Conservation (phyloP, 1,284 basidiomycete species). For the Ceratobasidium papillatum region DNA sequence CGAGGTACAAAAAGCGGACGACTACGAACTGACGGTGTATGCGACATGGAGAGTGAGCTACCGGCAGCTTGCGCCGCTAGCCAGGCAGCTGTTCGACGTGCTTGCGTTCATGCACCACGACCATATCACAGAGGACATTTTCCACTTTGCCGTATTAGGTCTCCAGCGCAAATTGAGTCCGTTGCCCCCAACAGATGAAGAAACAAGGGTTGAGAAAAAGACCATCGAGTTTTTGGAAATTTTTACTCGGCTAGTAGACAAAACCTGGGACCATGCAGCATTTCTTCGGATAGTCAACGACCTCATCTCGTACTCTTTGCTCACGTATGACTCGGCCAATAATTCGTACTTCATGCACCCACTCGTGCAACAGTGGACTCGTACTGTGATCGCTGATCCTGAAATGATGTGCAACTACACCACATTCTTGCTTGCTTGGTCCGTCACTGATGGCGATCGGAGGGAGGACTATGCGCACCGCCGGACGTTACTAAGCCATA, state of each 20-base stretch:
- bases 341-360: background rate
- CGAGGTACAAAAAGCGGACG: background rate
- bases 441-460: background rate
- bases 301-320: background rate
- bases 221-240: background rate
- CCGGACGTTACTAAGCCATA: background rate
- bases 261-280: background rate
- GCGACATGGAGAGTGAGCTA: constrained; percentile 20
- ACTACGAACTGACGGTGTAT: constrained; percentile 6
- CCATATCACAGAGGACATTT: background rate
- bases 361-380: constrained; percentile 16
- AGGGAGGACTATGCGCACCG: background rate
- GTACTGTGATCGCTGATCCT: background rate
- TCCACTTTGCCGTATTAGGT: background rate
- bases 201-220: background rate
- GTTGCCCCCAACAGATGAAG: background rate
- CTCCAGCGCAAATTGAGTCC: background rate
- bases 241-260: background rate
- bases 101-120: constrained; percentile 22
- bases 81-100: background rate
- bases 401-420: background rate
- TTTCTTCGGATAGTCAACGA: background rate
- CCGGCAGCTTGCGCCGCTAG: background rate
- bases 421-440: constrained; percentile 1
- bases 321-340: background rate